phyloP scores from a whole-genome alignment of 2,329 filamentous ascomycete species.

The Aurifilum marmelostoma region DNA sequence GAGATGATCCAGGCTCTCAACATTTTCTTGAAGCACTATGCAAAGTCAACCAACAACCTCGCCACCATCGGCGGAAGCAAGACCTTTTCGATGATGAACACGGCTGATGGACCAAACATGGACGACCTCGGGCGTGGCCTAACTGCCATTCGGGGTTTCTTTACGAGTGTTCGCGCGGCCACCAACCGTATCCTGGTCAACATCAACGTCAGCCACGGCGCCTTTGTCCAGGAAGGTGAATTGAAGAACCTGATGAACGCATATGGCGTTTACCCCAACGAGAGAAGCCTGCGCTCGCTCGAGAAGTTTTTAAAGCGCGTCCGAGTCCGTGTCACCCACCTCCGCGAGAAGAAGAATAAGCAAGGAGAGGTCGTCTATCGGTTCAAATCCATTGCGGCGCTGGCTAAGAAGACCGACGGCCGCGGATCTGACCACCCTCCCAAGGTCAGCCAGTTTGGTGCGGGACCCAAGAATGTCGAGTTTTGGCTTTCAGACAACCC shows the following conservation, averaged over 20 bases:
- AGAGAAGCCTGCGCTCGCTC: conserved; percentile 30
- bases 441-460: conserved; percentile 39
- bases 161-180: conserved; percentile 39
- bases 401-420: conserved; percentile 43
- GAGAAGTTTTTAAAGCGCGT: conserved; percentile 44
- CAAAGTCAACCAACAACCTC: conserved; percentile 34
- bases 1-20: conserved; percentile 71
- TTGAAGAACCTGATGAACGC: conserved; percentile 33
- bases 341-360: conserved; percentile 37
- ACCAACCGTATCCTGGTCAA: conserved; percentile 42
- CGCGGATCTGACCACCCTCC: conserved; percentile 36
- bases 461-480: conserved; percentile 54
- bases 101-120: conserved; percentile 9
- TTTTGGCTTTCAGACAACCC: conserved; percentile 51
- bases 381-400: conserved; percentile 42
- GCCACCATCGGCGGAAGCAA: conserved; percentile 37
- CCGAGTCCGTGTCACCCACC: conserved; percentile 44
- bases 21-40: conserved; percentile 59
- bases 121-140: conserved; percentile 37
- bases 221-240: conserved; percentile 38
- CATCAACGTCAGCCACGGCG: conserved; percentile 41
- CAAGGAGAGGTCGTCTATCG: conserved; percentile 41
- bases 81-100: conserved; percentile 34
- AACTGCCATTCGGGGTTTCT: conserved; percentile 39
- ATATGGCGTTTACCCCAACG: conserved; percentile 8